Conservation (phyloP, 768 basidiomycete species). For the Lyophyllum shimeji region DNA sequence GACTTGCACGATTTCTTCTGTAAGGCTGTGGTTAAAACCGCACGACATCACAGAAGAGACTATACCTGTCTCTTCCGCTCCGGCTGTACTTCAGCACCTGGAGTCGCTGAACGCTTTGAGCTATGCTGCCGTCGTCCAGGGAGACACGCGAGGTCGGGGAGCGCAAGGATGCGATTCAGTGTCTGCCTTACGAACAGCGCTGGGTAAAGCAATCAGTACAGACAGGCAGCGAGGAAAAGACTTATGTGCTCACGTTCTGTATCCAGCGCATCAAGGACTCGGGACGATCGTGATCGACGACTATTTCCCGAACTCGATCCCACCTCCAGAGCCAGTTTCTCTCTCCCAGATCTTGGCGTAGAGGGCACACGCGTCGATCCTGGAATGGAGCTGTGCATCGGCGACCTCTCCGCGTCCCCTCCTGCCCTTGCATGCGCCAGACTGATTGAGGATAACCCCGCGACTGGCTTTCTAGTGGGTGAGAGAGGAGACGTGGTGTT, state of each 20-base stretch:
- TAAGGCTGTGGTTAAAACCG: background rate
- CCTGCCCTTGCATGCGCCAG: slow-evolving; percentile 21
- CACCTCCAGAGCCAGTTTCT: background rate
- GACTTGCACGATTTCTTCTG: background rate
- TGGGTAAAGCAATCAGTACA: slow-evolving; percentile 11
- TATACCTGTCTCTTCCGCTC: slow-evolving; percentile 10
- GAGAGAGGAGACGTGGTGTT: background rate
- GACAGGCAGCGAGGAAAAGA: background rate
- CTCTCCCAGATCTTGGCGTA: slow-evolving; percentile 19
- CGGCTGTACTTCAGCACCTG: background rate
- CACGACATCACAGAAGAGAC: background rate
- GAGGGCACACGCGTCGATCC: slow-evolving; percentile 19
- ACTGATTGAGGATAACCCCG: slow-evolving; percentile 14
- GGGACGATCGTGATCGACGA: slow-evolving; percentile 26
- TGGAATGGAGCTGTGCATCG: background rate
- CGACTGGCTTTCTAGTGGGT: background rate
- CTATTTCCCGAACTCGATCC: slow-evolving; percentile 20
- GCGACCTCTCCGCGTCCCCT: background rate
- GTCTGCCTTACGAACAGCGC: slow-evolving; percentile 35
- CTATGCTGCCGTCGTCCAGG: slow-evolving; percentile 8
- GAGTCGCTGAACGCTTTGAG: background rate
- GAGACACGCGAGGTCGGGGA: slow-evolving; percentile 46
- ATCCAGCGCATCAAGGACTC: slow-evolving; percentile 41
- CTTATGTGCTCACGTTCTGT: slow-evolving; percentile 43
- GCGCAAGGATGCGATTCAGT: slow-evolving; percentile 40